Evolutionary conservation across 2,329 filamentous ascomycete species (phyloP).

Genomic region (Fusarium pseudograminearum): DNA sequence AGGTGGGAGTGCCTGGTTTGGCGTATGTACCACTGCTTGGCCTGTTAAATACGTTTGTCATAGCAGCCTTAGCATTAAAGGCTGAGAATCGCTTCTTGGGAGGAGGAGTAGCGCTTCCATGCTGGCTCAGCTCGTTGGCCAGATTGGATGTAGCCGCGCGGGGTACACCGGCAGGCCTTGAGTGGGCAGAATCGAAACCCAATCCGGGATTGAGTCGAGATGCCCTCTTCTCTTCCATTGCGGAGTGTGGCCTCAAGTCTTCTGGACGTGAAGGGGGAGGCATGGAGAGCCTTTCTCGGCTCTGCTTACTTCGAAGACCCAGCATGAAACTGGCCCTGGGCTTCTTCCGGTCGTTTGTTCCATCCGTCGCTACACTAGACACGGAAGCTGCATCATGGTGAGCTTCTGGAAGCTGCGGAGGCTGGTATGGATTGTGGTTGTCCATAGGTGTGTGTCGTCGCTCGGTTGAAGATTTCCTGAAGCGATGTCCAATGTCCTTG

Average conservation of each 20-base stretch:
- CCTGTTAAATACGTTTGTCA: slow-evolving; percentile 48
- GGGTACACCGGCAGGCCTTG: slow-evolving; percentile 31
- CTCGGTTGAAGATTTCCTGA: slow-evolving; percentile 53
- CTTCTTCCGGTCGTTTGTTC: slow-evolving; percentile 52
- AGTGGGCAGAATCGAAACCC: slow-evolving; percentile 31
- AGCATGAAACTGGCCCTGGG: slow-evolving; percentile 57
- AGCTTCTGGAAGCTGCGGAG: slow-evolving; percentile 13
- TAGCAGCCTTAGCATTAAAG: slow-evolving; percentile 50
- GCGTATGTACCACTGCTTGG: slow-evolving; percentile 29
- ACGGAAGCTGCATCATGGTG: slow-evolving; percentile 57
- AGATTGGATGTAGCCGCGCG: slow-evolving; percentile 44
- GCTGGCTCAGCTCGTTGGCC: slow-evolving; percentile 35
- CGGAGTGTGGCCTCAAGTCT: slow-evolving; percentile 34
- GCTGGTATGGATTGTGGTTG: slow-evolving; percentile 26
- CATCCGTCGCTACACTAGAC: slow-evolving; percentile 57
- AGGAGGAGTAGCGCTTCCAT: slow-evolving; percentile 20
- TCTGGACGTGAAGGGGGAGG: slow-evolving; percentile 34
- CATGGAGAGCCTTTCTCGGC: slow-evolving; percentile 31
- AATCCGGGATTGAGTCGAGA: slow-evolving; percentile 54
- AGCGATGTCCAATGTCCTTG: slow-evolving; percentile 62
- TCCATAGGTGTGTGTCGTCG: slow-evolving; percentile 48
- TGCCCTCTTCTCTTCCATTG: slow-evolving; percentile 54
- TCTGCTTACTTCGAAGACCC: slow-evolving; percentile 37
- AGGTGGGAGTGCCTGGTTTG: slow-evolving; percentile 38
- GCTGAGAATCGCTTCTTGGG: slow-evolving; percentile 62